Evolutionary conservation across 2,329 filamentous ascomycete species (phyloP), one percentile per base, ranked within the genome.

Genomic region (Botrytis sinoallii): DNA sequence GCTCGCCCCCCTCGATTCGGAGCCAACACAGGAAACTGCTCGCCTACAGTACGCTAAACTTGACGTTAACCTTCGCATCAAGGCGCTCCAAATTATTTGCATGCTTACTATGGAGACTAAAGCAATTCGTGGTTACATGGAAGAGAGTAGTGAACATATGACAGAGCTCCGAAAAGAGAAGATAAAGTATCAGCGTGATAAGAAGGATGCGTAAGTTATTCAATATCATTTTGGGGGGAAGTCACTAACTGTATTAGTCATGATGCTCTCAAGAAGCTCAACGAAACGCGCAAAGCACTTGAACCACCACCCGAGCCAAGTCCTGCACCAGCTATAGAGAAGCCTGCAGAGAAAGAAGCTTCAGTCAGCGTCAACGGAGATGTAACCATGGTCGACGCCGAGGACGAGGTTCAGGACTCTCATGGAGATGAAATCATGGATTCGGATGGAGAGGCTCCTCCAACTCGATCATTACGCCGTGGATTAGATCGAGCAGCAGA

Each of bases 121-220:
- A 81, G 91, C 92, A 3, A 89, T 98, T 77, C 91, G 95, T 71
- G 91, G 90, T 25, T 97, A 97, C 81, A 92, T 99, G 86, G 94
- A 97, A 77, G 92, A 95, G 76, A 97, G 95, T 83, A 94, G 92
- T 76, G 93, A 95, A 80, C 93, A 94, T 71, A 98, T 98, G 95
- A 99, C 96, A 2, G 90, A 91, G 72, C 94, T 97, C 80, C 91
- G 96, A 68, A 99, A 99, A 83, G 93, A 97, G 81, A 98, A 97
- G 84, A 97, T 98, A 75, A 93, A 97, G 77, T 92, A 90, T 83
- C 95, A 98, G 83, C 89, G 94, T 77, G 89, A 92, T 78, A 90
- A 92, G 76, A 91, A 91, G 77, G 86, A 88, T 82, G 85, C 86
- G 88, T 91, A 84, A 83, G 89, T 87, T 38, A 35, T 70, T 20